Evolutionary conservation across 1,284 basidiomycete genomes (phyloP).

Genomic region (Trichosporon asahii): DNA sequence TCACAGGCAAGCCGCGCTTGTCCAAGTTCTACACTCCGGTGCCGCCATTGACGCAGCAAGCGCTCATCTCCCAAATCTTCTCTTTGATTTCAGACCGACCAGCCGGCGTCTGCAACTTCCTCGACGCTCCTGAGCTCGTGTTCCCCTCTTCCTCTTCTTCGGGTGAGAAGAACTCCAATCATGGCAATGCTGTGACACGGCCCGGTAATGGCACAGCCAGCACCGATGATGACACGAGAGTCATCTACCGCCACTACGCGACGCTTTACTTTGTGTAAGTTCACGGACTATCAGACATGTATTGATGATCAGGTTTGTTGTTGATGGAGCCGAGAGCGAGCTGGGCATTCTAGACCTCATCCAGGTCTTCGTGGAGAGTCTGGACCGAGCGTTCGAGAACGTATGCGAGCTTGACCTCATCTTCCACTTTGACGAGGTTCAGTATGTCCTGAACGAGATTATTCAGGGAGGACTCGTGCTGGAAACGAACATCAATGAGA

Average conservation of each 20-base stretch:
- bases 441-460: conserved; percentile 89
- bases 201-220: not conserved
- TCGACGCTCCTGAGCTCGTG: conserved; percentile 79
- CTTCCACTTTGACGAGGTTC: conserved; percentile 97
- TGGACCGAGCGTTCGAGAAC: conserved; percentile 95
- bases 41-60: conserved; percentile 64
- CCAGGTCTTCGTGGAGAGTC: conserved; percentile 96
- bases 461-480: conserved; percentile 96
- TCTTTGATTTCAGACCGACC: conserved; percentile 73
- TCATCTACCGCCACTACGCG: conserved; percentile 68
- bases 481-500: conserved; percentile 96
- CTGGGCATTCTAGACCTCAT: conserved; percentile 94
- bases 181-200: conserved; percentile 14
- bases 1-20: conserved; percentile 80
- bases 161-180: conserved; percentile 4
- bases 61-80: conserved; percentile 76
- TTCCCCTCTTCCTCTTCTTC: conserved; percentile 45
- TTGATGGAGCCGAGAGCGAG: conserved; percentile 92
- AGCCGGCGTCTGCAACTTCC: conserved; percentile 79
- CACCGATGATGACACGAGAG: conserved; percentile 50
- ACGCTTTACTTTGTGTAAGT: conserved; percentile 84
- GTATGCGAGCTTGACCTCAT: conserved; percentile 98
- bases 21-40: conserved; percentile 94
- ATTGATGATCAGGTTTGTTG: conserved; percentile 64
- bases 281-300: not conserved